Evolutionary conservation across 1,139 yeast genomes (phyloP).

Genomic region (Pneumocystis oryctolagi): DNA sequence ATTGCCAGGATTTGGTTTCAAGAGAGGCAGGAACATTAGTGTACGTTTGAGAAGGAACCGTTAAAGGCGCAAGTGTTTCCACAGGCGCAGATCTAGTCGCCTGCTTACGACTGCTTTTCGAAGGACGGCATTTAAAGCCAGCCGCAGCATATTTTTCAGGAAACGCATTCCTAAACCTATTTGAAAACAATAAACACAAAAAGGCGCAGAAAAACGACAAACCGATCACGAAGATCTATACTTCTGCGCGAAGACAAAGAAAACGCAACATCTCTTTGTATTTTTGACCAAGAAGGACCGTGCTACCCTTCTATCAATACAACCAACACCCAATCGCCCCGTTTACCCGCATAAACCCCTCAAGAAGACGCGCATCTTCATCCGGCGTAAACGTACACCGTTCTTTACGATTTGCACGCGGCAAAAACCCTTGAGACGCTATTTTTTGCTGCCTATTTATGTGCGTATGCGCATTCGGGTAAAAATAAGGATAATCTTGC

Average conservation of each 20-base stretch:
- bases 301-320: slow-evolving; percentile 24
- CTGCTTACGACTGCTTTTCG: slow-evolving; percentile 3
- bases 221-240: slow-evolving; percentile 30
- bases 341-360: slow-evolving; percentile 40
- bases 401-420: slow-evolving; percentile 31
- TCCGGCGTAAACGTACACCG: slow-evolving; percentile 40
- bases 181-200: not conserved
- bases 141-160: slow-evolving; percentile 32
- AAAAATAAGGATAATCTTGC: slow-evolving; percentile 30
- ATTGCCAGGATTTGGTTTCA: not conserved
- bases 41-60: slow-evolving; percentile 8
- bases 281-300: slow-evolving; percentile 86
- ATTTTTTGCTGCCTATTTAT: slow-evolving; percentile 19
- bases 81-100: slow-evolving; percentile 3
- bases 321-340: not conserved
- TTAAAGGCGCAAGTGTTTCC: slow-evolving; percentile 8
- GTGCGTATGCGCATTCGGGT: slow-evolving; percentile 33
- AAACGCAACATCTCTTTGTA: slow-evolving; percentile 32
- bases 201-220: not conserved
- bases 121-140: slow-evolving; percentile 25
- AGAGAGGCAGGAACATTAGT: not conserved
- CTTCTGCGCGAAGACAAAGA: slow-evolving; percentile 28
- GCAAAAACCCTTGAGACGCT: slow-evolving; percentile 11
- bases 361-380: slow-evolving; percentile 58
- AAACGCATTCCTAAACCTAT: slow-evolving; percentile 31